A percentile compares a stretch with the other conserved stretches of the same genome.
phyloP scores from a whole-genome alignment of 495 filamentous ascomycete genomes.

The Xylaria cubensis region DNA sequence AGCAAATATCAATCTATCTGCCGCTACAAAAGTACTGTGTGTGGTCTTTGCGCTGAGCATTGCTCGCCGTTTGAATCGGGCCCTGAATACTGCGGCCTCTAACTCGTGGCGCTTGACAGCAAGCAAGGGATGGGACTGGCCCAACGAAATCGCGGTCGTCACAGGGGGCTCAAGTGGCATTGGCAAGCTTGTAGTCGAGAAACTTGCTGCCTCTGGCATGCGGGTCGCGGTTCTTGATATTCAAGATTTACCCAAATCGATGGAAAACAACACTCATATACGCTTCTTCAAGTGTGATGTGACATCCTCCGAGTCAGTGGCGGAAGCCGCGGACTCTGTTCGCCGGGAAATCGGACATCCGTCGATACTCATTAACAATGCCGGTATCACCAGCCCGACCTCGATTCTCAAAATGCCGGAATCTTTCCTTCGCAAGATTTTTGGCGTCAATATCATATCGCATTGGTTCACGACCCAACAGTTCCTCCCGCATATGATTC shows the following conservation, averaged over 20 bases:
- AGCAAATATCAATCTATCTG: background rate
- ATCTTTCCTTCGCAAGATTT: constrained; percentile 55
- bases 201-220: constrained; percentile 54
- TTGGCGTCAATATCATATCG: constrained; percentile 66
- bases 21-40: constrained; percentile 37
- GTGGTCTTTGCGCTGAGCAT: constrained; percentile 52
- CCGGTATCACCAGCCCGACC: constrained; percentile 57
- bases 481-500: constrained; percentile 67
- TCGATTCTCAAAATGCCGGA: constrained; percentile 57
- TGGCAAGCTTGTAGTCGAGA: constrained; percentile 56
- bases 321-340: constrained; percentile 52
- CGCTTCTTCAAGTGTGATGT: constrained; percentile 54
- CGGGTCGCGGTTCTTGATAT: constrained; percentile 57
- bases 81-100: constrained; percentile 52
- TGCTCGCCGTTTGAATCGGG: constrained; percentile 47
- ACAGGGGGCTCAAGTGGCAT: constrained; percentile 67
- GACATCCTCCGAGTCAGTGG: constrained; percentile 55
- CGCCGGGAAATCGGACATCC: constrained; percentile 54
- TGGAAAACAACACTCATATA: constrained; percentile 23
- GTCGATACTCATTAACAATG: constrained; percentile 68
- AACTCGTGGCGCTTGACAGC: constrained; percentile 45
- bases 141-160: constrained; percentile 59
- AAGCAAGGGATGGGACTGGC: constrained; percentile 47
- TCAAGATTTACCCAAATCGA: constrained; percentile 23
- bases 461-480: constrained; percentile 66